Evolutionary conservation across 2,329 filamentous ascomycete genomes (phyloP).

Genomic region (Aspergillus unguis): DNA sequence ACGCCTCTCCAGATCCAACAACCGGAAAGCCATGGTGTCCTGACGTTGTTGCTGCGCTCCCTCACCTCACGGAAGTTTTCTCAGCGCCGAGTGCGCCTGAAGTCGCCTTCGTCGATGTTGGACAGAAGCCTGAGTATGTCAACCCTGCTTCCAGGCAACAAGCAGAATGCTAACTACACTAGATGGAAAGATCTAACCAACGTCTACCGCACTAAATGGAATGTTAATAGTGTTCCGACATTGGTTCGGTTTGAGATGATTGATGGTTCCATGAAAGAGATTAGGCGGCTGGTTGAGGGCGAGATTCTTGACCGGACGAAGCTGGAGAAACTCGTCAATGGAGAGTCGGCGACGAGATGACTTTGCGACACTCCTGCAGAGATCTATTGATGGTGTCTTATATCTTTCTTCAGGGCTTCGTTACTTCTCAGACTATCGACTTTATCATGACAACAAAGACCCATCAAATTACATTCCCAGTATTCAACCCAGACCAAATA

Average conservation of each 20-base stretch:
- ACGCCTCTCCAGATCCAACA: slow-evolving; percentile 33
- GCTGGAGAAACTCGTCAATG: slow-evolving; percentile 22
- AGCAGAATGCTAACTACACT: background rate
- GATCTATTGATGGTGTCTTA: background rate
- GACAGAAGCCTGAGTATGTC: slow-evolving; percentile 34
- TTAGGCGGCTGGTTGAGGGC: slow-evolving; percentile 30
- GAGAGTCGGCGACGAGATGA: background rate
- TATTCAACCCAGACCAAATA: too few species aligned
- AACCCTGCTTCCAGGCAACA: background rate
- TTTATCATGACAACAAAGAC: too few species aligned
- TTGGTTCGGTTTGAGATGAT: slow-evolving; percentile 34
- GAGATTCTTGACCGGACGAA: slow-evolving; percentile 30
- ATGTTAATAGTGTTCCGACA: slow-evolving; percentile 33
- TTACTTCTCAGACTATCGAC: too few species aligned
- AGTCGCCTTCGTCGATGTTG: slow-evolving; percentile 35
- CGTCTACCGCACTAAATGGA: slow-evolving; percentile 36
- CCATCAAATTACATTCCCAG: too few species aligned
- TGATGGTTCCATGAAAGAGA: slow-evolving; percentile 29
- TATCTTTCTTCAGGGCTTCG: background rate
- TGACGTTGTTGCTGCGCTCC: slow-evolving; percentile 38
- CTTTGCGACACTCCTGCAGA: background rate
- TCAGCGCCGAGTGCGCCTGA: slow-evolving; percentile 20
- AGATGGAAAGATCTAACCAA: slow-evolving; percentile 39
- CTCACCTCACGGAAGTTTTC: slow-evolving; percentile 33
- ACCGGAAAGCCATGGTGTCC: slow-evolving; percentile 42